Percentiles rank a stretch among this genome's conserved stretches.
These are phyloP conservation scores for Leucocoprinus birnbaumii DNA, from an alignment of 768 basidiomycete genomes.

Conservation along the genomic window DNA sequence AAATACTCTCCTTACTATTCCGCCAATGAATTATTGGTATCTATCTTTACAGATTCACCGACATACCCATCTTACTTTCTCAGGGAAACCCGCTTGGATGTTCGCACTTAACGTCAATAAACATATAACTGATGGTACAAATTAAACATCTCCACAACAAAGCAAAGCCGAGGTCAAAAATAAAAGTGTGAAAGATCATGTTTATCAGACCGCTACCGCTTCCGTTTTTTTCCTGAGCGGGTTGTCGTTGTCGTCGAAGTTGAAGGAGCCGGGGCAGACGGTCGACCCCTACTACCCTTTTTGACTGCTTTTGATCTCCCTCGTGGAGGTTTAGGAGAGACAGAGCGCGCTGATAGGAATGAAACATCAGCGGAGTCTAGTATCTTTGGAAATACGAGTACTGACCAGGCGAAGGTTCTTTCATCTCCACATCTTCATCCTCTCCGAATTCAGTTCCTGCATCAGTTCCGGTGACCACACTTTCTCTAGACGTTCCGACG, in stretches of 20 bases:
- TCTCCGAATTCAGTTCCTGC: conserved; percentile 66
- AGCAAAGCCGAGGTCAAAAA: conserved; percentile 6
- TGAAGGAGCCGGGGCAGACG: conserved; percentile 18
- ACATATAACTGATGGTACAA: conserved; percentile 9
- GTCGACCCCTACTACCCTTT: conserved; percentile 25
- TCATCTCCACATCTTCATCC: conserved; percentile 62
- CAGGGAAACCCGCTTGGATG: not conserved
- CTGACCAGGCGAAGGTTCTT: conserved; percentile 57
- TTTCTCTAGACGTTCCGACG: conserved; percentile 57
- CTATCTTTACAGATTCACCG: too few species aligned
- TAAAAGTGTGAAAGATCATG: conserved; percentile 4
- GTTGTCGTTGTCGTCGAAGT: conserved; percentile 25
- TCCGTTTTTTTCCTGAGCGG: conserved; percentile 41
- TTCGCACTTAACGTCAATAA: not conserved
- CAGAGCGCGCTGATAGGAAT: conserved; percentile 26
- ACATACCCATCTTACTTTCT: too few species aligned
- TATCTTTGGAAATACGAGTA: conserved; percentile 8
- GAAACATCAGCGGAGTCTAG: conserved; percentile 6
- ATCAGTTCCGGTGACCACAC: conserved; percentile 70
- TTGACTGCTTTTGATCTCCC: conserved; percentile 26
- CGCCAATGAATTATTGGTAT: too few species aligned
- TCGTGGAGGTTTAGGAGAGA: conserved; percentile 35
- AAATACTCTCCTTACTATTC: too few species aligned
- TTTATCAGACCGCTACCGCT: conserved; percentile 28
- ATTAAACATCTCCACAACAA: conserved; percentile 2